Evolutionary conservation across 2,329 filamentous ascomycete species (phyloP).

Genomic region (Trichoderma endophyticum): DNA sequence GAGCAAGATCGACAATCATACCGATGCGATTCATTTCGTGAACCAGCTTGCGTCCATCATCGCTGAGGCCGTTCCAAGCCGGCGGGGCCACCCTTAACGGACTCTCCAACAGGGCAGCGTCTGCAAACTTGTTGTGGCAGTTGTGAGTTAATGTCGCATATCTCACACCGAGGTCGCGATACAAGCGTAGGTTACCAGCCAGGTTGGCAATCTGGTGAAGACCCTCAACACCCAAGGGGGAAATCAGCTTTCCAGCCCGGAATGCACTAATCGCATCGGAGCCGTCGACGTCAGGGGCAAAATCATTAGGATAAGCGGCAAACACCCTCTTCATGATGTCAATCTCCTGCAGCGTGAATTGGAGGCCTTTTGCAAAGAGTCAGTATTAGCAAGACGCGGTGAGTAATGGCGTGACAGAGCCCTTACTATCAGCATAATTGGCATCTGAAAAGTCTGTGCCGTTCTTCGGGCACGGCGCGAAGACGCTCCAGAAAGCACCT

Average conservation of each 20-base stretch:
- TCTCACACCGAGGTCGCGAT: slow-evolving; percentile 73
- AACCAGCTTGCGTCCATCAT: slow-evolving; percentile 65
- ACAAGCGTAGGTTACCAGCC: slow-evolving; percentile 69
- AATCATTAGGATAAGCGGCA: slow-evolving; percentile 61
- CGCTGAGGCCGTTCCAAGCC: slow-evolving; percentile 69
- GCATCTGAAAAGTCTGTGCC: slow-evolving; percentile 70
- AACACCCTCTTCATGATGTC: slow-evolving; percentile 67
- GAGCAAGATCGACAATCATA: slow-evolving; percentile 88
- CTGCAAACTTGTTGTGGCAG: slow-evolving; percentile 86
- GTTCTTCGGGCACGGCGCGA: slow-evolving; percentile 69
- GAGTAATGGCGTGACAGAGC: background rate
- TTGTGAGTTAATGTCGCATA: slow-evolving; percentile 92
- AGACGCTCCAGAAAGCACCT: slow-evolving; percentile 94
- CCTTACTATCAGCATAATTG: slow-evolving; percentile 63
- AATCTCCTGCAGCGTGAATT: slow-evolving; percentile 69
- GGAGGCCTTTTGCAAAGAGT: slow-evolving; percentile 46
- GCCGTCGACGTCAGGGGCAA: slow-evolving; percentile 63
- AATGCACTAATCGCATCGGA: slow-evolving; percentile 61
- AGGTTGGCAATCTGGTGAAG: slow-evolving; percentile 93
- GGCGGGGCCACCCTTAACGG: slow-evolving; percentile 52
- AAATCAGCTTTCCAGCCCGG: slow-evolving; percentile 63
- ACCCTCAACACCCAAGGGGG: slow-evolving; percentile 78
- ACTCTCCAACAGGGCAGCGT: slow-evolving; percentile 67
- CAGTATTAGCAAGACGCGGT: background rate
- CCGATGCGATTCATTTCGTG: slow-evolving; percentile 92